phyloP scores from a whole-genome alignment of 2,329 filamentous ascomycete genomes.

The Mycosphaerelloides madeirae region DNA sequence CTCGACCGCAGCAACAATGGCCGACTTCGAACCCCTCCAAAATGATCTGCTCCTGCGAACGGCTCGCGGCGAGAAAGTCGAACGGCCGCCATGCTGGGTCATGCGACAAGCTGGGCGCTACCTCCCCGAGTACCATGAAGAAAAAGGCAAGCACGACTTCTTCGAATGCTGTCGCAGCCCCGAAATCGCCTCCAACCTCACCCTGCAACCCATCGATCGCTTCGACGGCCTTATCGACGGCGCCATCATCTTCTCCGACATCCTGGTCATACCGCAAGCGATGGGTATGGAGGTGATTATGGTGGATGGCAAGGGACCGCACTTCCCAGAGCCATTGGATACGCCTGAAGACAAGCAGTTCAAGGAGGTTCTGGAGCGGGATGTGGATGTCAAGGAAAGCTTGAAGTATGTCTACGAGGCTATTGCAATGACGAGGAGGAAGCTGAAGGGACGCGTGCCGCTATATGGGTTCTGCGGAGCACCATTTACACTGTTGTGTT shows the following conservation, averaged over 20 bases:
- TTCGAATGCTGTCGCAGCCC: slow-evolving; percentile 95
- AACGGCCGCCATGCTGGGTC: slow-evolving; percentile 94
- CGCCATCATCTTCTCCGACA: slow-evolving; percentile 98
- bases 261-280: slow-evolving; percentile 93
- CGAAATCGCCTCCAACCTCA: slow-evolving; percentile 87
- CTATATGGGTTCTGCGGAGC: slow-evolving; percentile 95
- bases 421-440: slow-evolving; percentile 83
- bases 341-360: slow-evolving; percentile 82
- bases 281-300: slow-evolving; percentile 99
- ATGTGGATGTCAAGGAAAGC: slow-evolving; percentile 80
- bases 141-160: slow-evolving; percentile 86
- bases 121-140: slow-evolving; percentile 94
- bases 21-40: slow-evolving; percentile 75
- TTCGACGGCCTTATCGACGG: slow-evolving; percentile 88
- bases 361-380: slow-evolving; percentile 64
- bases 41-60: slow-evolving; percentile 90
- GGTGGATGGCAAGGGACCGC: slow-evolving; percentile 93
- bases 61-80: slow-evolving; percentile 83
- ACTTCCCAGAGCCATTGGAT: slow-evolving; percentile 81
- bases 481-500: slow-evolving; percentile 94
- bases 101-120: slow-evolving; percentile 99
- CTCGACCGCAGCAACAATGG: not conserved
- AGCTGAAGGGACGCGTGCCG: slow-evolving; percentile 81
- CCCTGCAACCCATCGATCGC: slow-evolving; percentile 89
- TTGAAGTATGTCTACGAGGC: slow-evolving; percentile 94